These are phyloP conservation scores for Fusarium temperatum DNA, from an alignment of 2,329 filamentous ascomycete genomes.

Conservation along the genomic window DNA sequence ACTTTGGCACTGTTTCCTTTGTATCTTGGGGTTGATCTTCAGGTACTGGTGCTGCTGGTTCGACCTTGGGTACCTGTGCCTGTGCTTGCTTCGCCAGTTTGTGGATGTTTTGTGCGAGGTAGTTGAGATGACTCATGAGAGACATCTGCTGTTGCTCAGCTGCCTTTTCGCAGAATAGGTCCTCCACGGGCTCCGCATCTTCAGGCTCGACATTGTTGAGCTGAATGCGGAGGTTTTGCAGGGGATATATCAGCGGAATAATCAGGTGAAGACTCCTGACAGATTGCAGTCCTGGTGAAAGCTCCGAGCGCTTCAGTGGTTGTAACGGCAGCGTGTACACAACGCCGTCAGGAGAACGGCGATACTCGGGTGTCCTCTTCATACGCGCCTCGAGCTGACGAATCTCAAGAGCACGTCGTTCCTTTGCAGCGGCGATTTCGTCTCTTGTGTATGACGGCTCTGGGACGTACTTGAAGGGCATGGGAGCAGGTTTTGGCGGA, in stretches of 20 bases:
- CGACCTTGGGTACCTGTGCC: conserved; percentile 54
- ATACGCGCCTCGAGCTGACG: conserved; percentile 80
- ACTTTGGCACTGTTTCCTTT: neutral
- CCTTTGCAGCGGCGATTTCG: conserved; percentile 69
- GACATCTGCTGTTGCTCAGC: conserved; percentile 66
- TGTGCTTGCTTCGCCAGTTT: conserved; percentile 66
- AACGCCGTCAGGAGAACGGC: conserved; percentile 74
- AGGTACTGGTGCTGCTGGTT: conserved; percentile 14
- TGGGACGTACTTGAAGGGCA: conserved; percentile 48
- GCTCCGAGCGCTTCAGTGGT: conserved; percentile 66
- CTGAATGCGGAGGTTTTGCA: conserved; percentile 72
- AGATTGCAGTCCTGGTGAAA: conserved; percentile 68
- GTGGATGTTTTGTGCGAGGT: conserved; percentile 76
- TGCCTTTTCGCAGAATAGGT: conserved; percentile 69
- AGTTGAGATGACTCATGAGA: conserved; percentile 79
- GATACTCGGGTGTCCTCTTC: conserved; percentile 71
- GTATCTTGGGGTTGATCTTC: conserved; percentile 2
- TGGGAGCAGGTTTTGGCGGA: conserved; percentile 26
- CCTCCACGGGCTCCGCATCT: conserved; percentile 71
- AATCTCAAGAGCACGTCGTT: conserved; percentile 70
- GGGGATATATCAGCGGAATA: conserved; percentile 76
- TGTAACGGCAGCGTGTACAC: conserved; percentile 77
- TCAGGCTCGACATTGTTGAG: conserved; percentile 69
- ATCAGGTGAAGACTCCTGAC: conserved; percentile 73
- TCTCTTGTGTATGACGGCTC: conserved; percentile 64